A percentile compares a stretch with the other conserved stretches of the same genome.
Conservation (phyloP, 805 yeast genomes). For the fission yeast (Schizosaccharomyces pombe) region ASM294v3 CU329670.1:1758001-1758500, state of each 20-base stretch:
- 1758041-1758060: constrained; percentile 16
- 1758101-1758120: constrained; percentile 15
- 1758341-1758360: constrained; percentile 11
- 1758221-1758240: not conserved
- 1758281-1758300: not conserved
- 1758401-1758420: constrained; percentile 15
- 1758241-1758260: not conserved
- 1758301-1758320: not conserved
- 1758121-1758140: constrained; percentile 17
- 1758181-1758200: constrained; percentile 13
- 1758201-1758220: not conserved
- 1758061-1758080: constrained; percentile 15
- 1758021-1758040: constrained; percentile 15
- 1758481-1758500: constrained; percentile 23
- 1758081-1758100: constrained; percentile 14
- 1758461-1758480: constrained; percentile 15
- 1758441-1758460: constrained; percentile 15
- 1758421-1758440: constrained; percentile 15
- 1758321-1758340: constrained; percentile 10
- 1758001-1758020: constrained; percentile 14
- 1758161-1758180: constrained; percentile 21
- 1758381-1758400: constrained; percentile 18
- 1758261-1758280: not conserved
- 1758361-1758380: constrained; percentile 11
- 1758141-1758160: constrained; percentile 20